Evolutionary conservation across 192 early-diverging fungal genomes (phyloP), one percentile per base, ranked within the genome.

Genomic region (Backusella westeae): DNA sequence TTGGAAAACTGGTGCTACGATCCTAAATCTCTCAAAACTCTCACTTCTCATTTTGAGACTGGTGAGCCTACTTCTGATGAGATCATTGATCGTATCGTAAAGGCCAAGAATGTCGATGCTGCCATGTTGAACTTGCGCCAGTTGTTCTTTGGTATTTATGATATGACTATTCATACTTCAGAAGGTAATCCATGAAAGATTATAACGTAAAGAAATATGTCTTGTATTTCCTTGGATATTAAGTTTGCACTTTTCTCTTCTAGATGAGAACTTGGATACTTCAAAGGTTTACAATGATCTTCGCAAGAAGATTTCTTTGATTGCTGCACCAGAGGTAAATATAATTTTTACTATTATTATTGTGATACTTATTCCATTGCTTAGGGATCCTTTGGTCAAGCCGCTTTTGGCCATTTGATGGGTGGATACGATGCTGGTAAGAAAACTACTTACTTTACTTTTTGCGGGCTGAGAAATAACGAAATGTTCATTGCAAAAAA

Each of bases 1-100:
- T 87, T 95, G 32, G 95, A 95, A 82, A 96, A 94, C 83, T 93
- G 91, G 92, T 86, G 88, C 39, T 93, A 88, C 85, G 91, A 92
- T 71, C 83, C 87, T 7, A 78, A 84, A 4, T 87, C 88, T 1
- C 79, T 93, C 53, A 77, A 85, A 56, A 72, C 79, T 32, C 82
- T 91, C 65, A 87, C 91, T 42, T 83, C 87, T 74, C 94, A 96
- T 75, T 91, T 93, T 84, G 82, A 91, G 75, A 90, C 90, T 10
- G 87, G 87, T 10, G 83, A 92, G 69, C 85, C 86, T n/a, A 87
- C 95, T 39, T 94, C 95, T 2, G 88, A 87, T 65, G 87, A 88
- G 6, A 81, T 96, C 39, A 88, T 95, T 75, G 81, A 90, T 65
- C 81, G 86, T 7, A 86, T 96, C 32, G 85, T 93, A 32, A 88